Percentiles rank a stretch among this genome's conserved stretches.
Conservation (phyloP, 2,329 filamentous ascomycete genomes). For the Harringtonia aguacate region DNA sequence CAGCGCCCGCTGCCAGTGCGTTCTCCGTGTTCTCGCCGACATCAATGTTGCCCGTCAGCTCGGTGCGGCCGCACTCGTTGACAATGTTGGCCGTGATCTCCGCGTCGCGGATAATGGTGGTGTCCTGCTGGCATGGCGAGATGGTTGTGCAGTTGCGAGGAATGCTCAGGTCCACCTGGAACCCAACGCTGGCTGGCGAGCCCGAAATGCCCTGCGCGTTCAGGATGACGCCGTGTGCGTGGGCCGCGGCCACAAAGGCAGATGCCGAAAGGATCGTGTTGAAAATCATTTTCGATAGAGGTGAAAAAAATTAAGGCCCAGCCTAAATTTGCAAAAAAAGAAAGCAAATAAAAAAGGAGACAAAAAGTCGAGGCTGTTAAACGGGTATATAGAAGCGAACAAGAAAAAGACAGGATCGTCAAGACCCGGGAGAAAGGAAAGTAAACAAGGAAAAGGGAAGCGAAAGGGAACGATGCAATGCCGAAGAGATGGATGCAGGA, state of each 20-base stretch:
- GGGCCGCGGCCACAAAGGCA: constrained; percentile 8
- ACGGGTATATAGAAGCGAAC: not conserved
- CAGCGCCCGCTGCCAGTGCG: constrained; percentile 29
- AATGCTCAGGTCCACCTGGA: constrained; percentile 35
- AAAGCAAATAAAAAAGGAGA: not conserved
- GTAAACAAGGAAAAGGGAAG: not conserved
- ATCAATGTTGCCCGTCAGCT: constrained; percentile 50
- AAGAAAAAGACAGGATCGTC: constrained; percentile 2
- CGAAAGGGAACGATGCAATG: not conserved
- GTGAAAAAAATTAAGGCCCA: not conserved
- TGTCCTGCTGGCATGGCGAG: constrained; percentile 32
- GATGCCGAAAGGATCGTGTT: constrained; percentile 2
- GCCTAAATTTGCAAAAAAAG: not conserved
- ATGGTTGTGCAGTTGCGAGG: constrained; percentile 22
- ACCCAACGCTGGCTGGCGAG: constrained; percentile 10
- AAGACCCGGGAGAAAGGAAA: constrained; percentile 2
- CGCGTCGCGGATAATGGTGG: constrained; percentile 49
- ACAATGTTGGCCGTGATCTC: constrained; percentile 40
- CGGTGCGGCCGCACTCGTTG: constrained; percentile 50
- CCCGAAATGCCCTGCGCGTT: constrained; percentile 9
- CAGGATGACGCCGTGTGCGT: constrained; percentile 11
- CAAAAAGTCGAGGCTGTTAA: not conserved
- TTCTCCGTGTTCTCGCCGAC: constrained; percentile 45
- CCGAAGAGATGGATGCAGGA: not conserved
- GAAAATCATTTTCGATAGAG: constrained; percentile 1